phyloP scores from a whole-genome alignment of 1,284 basidiomycete genomes.

The Moesziomyces parantarcticus region DNA sequence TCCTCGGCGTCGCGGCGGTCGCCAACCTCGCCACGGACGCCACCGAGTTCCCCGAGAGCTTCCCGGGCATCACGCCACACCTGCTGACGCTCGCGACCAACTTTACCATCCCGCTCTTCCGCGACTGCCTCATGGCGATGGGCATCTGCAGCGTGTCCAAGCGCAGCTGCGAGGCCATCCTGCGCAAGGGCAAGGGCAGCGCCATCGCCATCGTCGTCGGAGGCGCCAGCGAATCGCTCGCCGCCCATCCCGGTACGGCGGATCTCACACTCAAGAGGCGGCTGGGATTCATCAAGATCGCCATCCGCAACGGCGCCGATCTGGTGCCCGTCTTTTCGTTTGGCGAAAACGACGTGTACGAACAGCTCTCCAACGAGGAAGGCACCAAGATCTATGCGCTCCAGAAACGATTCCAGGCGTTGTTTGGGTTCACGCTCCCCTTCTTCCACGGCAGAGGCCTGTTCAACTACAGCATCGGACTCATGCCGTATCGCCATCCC shows the following conservation, averaged over 20 bases:
- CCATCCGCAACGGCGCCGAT: conserved; percentile 81
- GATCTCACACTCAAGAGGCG: conserved; percentile 83
- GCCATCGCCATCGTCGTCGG: conserved; percentile 96
- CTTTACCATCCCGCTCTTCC: conserved; percentile 91
- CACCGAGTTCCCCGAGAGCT: conserved; percentile 88
- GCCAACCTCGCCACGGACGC: conserved; percentile 94
- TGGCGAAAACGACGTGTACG: conserved; percentile 98
- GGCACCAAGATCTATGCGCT: conserved; percentile 82
- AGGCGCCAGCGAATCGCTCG: conserved; percentile 92
- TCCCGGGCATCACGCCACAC: conserved; percentile 91
- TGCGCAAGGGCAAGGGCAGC: conserved; percentile 71
- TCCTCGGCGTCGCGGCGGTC: conserved; percentile 77
- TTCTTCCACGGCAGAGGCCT: conserved; percentile 83
- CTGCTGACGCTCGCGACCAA: conserved; percentile 87
- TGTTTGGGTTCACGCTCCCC: conserved; percentile 97
- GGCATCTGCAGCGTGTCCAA: conserved; percentile 94
- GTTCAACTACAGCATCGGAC: conserved; percentile 76
- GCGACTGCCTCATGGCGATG: conserved; percentile 80
- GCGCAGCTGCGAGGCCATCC: conserved; percentile 86
- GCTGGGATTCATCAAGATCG: conserved; percentile 94
- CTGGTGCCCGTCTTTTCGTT: conserved; percentile 73
- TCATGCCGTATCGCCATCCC: conserved; percentile 91
- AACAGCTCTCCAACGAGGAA: conserved; percentile 93
- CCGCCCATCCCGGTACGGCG: conserved; percentile 91
- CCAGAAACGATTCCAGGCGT: conserved; percentile 59